Evolutionary conservation across 1,284 basidiomycete species (phyloP), one percentile per base, ranked within the genome.

Genomic region (Cryptococcus deneoformans): DNA sequence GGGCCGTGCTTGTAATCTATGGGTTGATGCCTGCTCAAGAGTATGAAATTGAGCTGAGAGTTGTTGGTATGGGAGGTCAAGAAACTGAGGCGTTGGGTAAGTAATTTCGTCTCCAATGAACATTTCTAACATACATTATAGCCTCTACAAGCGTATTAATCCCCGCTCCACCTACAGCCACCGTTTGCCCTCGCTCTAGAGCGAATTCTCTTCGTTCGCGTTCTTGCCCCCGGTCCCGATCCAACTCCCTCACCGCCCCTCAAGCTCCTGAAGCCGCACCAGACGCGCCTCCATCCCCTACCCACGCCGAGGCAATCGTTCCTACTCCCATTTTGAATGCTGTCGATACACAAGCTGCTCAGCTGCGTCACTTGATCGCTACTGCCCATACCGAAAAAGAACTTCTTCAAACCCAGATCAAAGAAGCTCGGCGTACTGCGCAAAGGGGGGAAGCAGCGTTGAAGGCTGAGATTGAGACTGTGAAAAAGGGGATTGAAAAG

Each of bases 31-130:
- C 77, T 0, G 72, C 70, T 5, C 72, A 75, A 53, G 77, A 78
- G 59, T 77, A 78, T 58, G 75, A 78, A 58, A 68, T 78, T 37
- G 77, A 78, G 63, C 61, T 78, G 49, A 69, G 73, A 55, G 75
- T 78, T 11, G 71, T 78, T 9, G 77, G 75, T 2, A 58, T 73
- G 44, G 50, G 66, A 4, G 63, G 65, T 37, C 54, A 59, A 35
- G 70, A 70, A 44, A 39, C 39, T 8, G 24, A 54, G 12, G 16
- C 20, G 16, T 36, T 36, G 6, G 50, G 50, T 54, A 49, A 37
- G 53, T 59, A 10, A n/a, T 36, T 34, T 16, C 8, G 7, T 20
- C 43, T 45, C 55, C 47, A 20, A 20, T 20, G 20, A 20, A 20
- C 20, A 20, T 20, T 20, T 20, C 47, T 49, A 35, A 49, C 36